Base-by-base conservation (phyloP, 495 filamentous ascomycete species). In the Podospora pseudocomata region DNA sequence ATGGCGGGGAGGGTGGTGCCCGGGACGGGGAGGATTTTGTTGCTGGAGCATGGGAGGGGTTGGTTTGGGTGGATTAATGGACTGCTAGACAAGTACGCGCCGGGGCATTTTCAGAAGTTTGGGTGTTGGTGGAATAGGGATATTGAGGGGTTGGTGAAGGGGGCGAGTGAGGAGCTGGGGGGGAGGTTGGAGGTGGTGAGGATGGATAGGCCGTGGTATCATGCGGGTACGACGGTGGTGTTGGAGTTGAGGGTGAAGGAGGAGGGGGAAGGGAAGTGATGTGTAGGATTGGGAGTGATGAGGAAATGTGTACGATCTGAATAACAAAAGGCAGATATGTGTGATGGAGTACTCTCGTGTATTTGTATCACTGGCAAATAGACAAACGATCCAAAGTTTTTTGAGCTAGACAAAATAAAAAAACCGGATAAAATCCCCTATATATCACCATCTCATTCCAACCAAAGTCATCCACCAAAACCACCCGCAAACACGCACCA, bases 121-220 rank as follows among this genome's bases (percentile, higher is more conserved):
- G 95, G 96, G 9, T 99, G 95, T 81, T 98, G 94, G 94, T 96
- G 91, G 89, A 99, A 99, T 79, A 83, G 92, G 63, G 95, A 99
- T 83, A 90, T 99, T 65, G 91, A 89, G 66, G 79, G 78, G 66
- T 86, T 98, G 75, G 87, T 97, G 54, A 78, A 69, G 39, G 78
- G 77, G 44, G 81, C 81, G 5, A 76, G 71, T 28, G 54, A 68
- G 65, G 66, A 84, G 70, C 86, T 93, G 69, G 93, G 91, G 68
- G 94, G 92, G 26, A 59, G 26, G 23, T 79, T 99, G 73, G 91
- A 93, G 80, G 81, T 99, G 59, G 82, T 91, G 26, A 80, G 80
- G 65, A 79, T 96, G 27, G 82, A 88, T 73, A 85, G 88, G 73
- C 87, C 87, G 39, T 86, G 82, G 76, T 67, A 78, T 19, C 91